Conservation (phyloP, 106 monocot genomes). For the Cymbidium sinense region DNA sequence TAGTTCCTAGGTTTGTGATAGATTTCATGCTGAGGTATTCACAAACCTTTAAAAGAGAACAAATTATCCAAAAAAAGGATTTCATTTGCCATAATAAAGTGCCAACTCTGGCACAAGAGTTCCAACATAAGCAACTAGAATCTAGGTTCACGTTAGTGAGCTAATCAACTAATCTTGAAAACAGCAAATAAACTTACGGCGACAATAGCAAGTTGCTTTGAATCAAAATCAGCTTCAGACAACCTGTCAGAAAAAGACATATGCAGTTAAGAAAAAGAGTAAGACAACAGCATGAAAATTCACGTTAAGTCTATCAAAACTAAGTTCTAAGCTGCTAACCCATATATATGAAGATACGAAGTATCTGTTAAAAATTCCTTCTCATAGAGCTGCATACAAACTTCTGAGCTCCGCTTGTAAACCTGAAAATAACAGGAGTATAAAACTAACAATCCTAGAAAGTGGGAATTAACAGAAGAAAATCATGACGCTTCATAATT, state of each 20-base stretch:
- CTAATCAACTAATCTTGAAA: background rate
- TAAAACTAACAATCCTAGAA: slow-evolving; percentile 2
- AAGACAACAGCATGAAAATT: background rate
- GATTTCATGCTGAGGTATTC: background rate
- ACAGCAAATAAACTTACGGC: slow-evolving; percentile 38
- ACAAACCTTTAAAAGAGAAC: background rate
- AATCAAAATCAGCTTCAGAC: slow-evolving; percentile 55
- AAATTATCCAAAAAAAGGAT: background rate
- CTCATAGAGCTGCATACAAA: slow-evolving; percentile 91
- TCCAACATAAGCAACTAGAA: background rate
- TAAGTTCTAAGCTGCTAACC: slow-evolving; percentile 31
- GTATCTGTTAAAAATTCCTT: slow-evolving; percentile 89
- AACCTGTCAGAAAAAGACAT: slow-evolving; percentile 30
- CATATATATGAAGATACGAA: slow-evolving; percentile 82
- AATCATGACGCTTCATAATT: background rate
- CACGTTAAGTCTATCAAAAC: background rate
- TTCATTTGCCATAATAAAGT: background rate
- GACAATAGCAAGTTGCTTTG: slow-evolving; percentile 73
- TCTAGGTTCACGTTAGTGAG: background rate
- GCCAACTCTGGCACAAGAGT: background rate
- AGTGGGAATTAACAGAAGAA: background rate
- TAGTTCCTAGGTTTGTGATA: background rate
- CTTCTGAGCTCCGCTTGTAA: slow-evolving; percentile 64
- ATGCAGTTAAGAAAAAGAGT: background rate
- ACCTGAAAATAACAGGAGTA: slow-evolving; percentile 40